phyloP scores from a whole-genome alignment of 2,329 filamentous ascomycete species.

The Penicillium thymicola region DNA sequence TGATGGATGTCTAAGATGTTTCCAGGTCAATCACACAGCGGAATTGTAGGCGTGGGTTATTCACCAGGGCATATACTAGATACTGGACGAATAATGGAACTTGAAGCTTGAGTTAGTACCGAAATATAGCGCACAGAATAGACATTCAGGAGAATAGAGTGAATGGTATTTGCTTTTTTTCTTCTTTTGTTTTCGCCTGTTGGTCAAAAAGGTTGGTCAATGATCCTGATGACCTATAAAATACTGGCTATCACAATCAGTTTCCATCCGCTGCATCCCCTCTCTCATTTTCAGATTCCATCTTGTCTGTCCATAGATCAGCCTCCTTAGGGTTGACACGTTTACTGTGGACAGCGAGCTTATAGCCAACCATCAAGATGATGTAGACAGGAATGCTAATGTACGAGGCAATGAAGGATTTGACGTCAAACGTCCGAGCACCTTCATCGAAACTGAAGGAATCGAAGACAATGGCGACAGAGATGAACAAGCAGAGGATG shows the following conservation, averaged over 20 bases:
- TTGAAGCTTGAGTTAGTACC: neutral
- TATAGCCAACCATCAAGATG: constrained; percentile 64
- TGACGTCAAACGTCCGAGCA: constrained; percentile 60
- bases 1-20: neutral
- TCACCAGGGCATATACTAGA: neutral
- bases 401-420: constrained; percentile 72
- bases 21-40: neutral
- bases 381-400: constrained; percentile 72
- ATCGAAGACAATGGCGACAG: constrained; percentile 75
- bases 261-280: neutral
- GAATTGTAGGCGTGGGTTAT: neutral
- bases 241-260: neutral
- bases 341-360: constrained; percentile 53
- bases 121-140: neutral
- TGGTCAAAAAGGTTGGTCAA: neutral
- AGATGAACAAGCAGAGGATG: constrained; percentile 66
- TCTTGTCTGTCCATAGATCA: constrained; percentile 57
- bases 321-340: constrained; percentile 55
- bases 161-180: neutral
- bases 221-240: neutral
- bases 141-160: neutral
- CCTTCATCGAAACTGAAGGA: constrained; percentile 55
- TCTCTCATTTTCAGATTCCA: neutral
- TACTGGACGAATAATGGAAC: neutral
- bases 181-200: too few species aligned